These are phyloP conservation scores for Vinca major DNA, from an alignment of 305 asterid genomes.

Conservation along the genomic window DNA sequence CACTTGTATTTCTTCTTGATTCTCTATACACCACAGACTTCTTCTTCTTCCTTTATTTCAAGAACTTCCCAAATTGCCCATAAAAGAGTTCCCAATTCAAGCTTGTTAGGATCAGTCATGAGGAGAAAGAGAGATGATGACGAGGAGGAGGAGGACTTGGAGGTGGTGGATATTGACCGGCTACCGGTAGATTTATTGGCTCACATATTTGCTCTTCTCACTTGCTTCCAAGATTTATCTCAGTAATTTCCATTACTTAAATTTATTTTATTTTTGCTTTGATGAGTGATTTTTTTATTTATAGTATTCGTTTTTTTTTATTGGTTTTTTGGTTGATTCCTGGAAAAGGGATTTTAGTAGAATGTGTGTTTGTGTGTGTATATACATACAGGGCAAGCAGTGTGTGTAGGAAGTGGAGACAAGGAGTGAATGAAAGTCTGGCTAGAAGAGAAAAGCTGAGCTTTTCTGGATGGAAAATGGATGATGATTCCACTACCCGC, in stretches of 20 bases:
- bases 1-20: too few relatives aligned
- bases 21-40: too few relatives aligned
- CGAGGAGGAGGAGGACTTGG: background rate
- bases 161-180: conserved; percentile 58
- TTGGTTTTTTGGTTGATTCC: too few relatives aligned
- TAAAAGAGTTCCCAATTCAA: too few relatives aligned
- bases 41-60: too few relatives aligned
- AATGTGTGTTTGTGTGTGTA: too few relatives aligned
- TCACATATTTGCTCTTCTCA: conserved; percentile 55
- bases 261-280: background rate
- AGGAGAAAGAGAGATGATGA: conserved; percentile 7
- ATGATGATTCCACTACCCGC: conserved; percentile 69
- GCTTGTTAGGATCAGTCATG: conserved; percentile 11
- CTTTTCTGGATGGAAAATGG: conserved; percentile 84
- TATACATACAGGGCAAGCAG: conserved; percentile 41
- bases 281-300: too few relatives aligned
- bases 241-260: conserved; percentile 36
- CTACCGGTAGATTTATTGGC: conserved; percentile 76
- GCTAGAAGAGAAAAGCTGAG: conserved; percentile 54
- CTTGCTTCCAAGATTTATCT: conserved; percentile 75
- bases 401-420: conserved; percentile 81
- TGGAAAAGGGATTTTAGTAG: too few relatives aligned
- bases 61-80: too few relatives aligned
- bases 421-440: conserved; percentile 64
- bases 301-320: too few relatives aligned